Percentiles rank a stretch among this genome's conserved stretches.
phyloP scores from a whole-genome alignment of 208 protist genomes.

The Vickermania ingenoplastis region DNA sequence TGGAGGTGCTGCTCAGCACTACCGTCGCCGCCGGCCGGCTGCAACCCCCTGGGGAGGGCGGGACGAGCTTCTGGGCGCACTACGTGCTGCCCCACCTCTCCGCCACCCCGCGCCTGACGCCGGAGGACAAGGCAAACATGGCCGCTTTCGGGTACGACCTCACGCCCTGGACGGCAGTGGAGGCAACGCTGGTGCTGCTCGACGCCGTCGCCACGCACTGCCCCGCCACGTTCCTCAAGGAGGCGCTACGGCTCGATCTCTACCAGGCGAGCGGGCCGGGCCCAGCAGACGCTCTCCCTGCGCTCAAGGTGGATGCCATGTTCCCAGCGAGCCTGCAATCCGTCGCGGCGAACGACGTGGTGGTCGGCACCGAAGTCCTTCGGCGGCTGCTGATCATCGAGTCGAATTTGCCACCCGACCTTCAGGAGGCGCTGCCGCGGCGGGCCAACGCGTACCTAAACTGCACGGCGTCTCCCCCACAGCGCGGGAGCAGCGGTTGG shows the following conservation, averaged over 20 bases:
- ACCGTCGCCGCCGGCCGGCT: conserved; percentile 11
- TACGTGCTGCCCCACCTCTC: conserved; percentile 39
- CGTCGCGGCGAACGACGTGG: too few relatives aligned
- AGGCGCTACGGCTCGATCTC: conserved; percentile 18
- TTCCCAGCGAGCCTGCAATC: too few relatives aligned
- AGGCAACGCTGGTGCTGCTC: conserved; percentile 50
- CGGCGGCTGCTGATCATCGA: conserved; percentile 44
- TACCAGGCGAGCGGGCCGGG: conserved; percentile 8
- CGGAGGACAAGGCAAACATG: conserved; percentile 22
- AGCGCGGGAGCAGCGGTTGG: conserved; percentile 25
- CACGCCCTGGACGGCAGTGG: conserved; percentile 30
- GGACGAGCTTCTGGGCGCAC: conserved; percentile 27
- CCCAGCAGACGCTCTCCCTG: neutral
- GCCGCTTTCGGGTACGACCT: conserved; percentile 15
- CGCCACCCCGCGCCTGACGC: conserved; percentile 19
- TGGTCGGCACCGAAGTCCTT: conserved; percentile 38
- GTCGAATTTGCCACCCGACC: conserved; percentile 21
- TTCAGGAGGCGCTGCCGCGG: conserved; percentile 14
- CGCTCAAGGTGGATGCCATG: too few relatives aligned
- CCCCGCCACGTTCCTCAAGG: conserved; percentile 38
- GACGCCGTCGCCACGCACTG: conserved; percentile 24
- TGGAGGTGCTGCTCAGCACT: conserved; percentile 29
- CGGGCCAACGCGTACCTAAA: conserved; percentile 4
- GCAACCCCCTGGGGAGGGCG: conserved; percentile 2
- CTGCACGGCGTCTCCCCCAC: conserved; percentile 3